Conservation (phyloP, 1,284 basidiomycete species). For the Exobasidium rhododendri region DNA sequence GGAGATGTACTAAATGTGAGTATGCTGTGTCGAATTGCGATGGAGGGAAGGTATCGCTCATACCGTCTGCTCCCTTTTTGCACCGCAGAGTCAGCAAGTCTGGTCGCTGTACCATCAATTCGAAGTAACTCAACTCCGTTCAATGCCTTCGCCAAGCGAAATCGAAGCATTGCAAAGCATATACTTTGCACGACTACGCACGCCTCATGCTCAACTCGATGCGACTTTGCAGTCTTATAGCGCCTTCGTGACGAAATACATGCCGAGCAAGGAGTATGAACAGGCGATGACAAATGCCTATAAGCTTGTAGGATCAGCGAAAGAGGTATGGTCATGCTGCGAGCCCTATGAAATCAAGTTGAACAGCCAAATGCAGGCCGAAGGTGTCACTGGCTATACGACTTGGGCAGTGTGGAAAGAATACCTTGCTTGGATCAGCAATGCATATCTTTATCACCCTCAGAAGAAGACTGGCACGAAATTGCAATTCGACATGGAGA, state of each 20-base stretch:
- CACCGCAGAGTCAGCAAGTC: slow-evolving; percentile 2
- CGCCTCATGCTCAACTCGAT: slow-evolving; percentile 1
- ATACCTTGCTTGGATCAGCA: background rate
- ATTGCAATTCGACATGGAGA: slow-evolving; percentile 9
- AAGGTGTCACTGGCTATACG: background rate
- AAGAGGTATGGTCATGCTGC: background rate
- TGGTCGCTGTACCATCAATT: slow-evolving; percentile 9
- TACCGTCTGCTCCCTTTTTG: too few relatives aligned
- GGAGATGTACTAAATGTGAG: slow-evolving; percentile 14
- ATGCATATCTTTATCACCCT: background rate
- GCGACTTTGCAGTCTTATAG: slow-evolving; percentile 2
- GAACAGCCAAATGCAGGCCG: background rate
- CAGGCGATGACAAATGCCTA: background rate
- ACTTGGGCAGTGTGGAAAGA: slow-evolving; percentile 1
- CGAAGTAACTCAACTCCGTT: background rate
- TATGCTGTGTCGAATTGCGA: too few relatives aligned
- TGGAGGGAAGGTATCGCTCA: too few relatives aligned
- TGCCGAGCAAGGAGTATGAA: background rate
- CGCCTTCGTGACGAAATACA: background rate
- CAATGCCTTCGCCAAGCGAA: background rate
- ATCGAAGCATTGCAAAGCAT: background rate
- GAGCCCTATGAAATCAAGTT: background rate
- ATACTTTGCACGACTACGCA: background rate
- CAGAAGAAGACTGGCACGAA: background rate
- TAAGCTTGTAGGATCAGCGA: background rate